Evolutionary conservation across 2,329 filamentous ascomycete species (phyloP), one percentile per base, ranked within the genome.

Genomic region (Aureobasidium sp.): DNA sequence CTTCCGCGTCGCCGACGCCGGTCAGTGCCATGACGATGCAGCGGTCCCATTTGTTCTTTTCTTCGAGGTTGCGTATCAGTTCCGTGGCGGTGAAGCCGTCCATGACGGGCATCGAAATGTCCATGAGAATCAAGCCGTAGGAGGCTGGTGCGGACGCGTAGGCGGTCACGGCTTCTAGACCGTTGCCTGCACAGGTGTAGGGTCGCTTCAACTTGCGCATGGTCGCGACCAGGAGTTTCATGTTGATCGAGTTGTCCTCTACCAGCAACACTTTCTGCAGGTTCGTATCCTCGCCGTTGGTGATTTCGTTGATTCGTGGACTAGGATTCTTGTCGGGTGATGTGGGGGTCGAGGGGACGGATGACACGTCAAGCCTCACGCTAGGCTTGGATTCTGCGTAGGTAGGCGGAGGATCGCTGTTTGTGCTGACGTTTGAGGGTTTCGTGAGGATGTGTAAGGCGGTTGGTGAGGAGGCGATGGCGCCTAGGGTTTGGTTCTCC

Each of bases 41-140:
- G 5, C 40, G 61, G 4, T n/a, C 51, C 45, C 55, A 63, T 17
- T 59, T 60, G 47, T 64, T 55, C 58, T 63, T 61, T 11, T 50
- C 60, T 62, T 71, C 71, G 29, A 69, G 62, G 5, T 60, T 51
- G 9, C 70, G 65, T 10, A 73, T 72, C 25, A 64, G 61, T 17
- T 65, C 60, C 17, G 69, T 69, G 9, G 69, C 67, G 29, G 67
- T 64, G 38, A 67, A 65, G 13, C 71, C 70, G 38, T 71, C 68
- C 69, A 73, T 71, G 23, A 71, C 63, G 3, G 70, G 70, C 70
- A 73, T 73, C 15, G 62, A 65, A 13, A 73, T 65, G 46, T 73
- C 79, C 78, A 81, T 81, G 23, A 81, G 74, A 2, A 81, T 74
- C 43, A 79, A 73, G 40, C 75, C 74, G 51, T 75, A 76, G 0